Evolutionary conservation across 2,329 filamentous ascomycete species (phyloP).

Genomic region (Fusarium virguliforme): DNA sequence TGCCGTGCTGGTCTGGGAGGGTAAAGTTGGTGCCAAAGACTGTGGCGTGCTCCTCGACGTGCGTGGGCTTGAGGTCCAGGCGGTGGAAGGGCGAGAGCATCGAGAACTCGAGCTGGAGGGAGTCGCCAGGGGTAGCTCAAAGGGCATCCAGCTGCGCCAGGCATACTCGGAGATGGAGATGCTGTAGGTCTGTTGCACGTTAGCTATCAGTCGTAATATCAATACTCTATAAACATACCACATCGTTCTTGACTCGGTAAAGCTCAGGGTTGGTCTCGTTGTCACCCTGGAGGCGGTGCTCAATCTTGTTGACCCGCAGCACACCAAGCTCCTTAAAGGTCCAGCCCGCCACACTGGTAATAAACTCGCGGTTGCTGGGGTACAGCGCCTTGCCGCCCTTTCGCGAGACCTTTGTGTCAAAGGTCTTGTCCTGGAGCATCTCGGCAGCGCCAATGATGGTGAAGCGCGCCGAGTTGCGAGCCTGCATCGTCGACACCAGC

Average conservation of each 20-base stretch:
- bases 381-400: slow-evolving; percentile 67
- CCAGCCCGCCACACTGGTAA: slow-evolving; percentile 90
- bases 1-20: slow-evolving; percentile 96
- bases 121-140: slow-evolving; percentile 79
- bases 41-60: slow-evolving; percentile 76
- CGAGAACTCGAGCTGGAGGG: slow-evolving; percentile 94
- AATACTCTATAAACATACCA: slow-evolving; percentile 72
- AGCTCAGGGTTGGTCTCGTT: slow-evolving; percentile 85
- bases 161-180: slow-evolving; percentile 92
- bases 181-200: slow-evolving; percentile 76
- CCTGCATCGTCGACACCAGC: slow-evolving; percentile 89
- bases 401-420: slow-evolving; percentile 83
- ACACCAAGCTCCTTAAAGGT: slow-evolving; percentile 96
- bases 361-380: slow-evolving; percentile 88
- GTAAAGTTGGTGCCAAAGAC: slow-evolving; percentile 84
- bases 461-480: slow-evolving; percentile 92
- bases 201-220: slow-evolving; percentile 40
- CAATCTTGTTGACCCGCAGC: slow-evolving; percentile 84
- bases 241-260: slow-evolving; percentile 96
- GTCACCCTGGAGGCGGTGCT: slow-evolving; percentile 77
- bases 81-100: slow-evolving; percentile 99
- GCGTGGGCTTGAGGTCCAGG: slow-evolving; percentile 75
- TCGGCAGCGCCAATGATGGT: slow-evolving; percentile 89
- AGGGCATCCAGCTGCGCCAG: slow-evolving; percentile 82
- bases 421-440: slow-evolving; percentile 90